A percentile compares a stretch with the other conserved stretches of the same genome.
Evolutionary conservation across 306 rosid genomes (phyloP).

Genomic region (Trifolium pratense): DNA sequence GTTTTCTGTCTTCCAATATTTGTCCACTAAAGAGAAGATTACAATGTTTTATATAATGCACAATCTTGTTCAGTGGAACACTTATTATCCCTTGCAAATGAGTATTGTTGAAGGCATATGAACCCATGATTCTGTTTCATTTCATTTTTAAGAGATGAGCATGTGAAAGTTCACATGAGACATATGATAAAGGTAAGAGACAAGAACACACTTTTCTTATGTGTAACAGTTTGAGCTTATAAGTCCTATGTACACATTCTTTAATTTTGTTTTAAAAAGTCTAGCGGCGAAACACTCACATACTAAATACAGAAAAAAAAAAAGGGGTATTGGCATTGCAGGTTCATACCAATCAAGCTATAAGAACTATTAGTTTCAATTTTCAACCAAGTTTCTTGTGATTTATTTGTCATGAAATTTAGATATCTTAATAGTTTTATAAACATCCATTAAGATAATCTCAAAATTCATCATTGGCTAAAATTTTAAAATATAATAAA

Average conservation of each 20-base stretch:
- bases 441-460: neutral
- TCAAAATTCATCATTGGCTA: neutral
- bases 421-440: neutral
- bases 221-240: neutral
- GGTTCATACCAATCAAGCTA: neutral
- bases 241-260: neutral
- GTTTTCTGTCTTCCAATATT: neutral
- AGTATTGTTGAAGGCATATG: neutral
- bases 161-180: slow-evolving; percentile 31
- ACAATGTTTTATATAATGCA: neutral
- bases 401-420: neutral
- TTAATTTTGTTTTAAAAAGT: too few relatives aligned
- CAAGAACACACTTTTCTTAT: slow-evolving; percentile 2
- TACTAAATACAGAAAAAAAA: too few relatives aligned
- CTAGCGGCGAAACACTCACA: too few relatives aligned
- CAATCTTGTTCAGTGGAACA: neutral
- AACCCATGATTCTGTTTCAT: neutral
- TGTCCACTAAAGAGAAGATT: neutral
- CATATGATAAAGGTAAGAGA: neutral
- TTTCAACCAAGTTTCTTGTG: slow-evolving; percentile 8
- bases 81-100: slow-evolving; percentile 1
- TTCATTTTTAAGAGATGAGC: slow-evolving; percentile 2
- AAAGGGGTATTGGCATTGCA: neutral
- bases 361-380: neutral
- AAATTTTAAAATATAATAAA: neutral